A percentile compares a stretch with the other conserved stretches of the same genome.
Evolutionary conservation across 441 rosid species (phyloP).

Genomic region (Flueggea neowawraea): DNA sequence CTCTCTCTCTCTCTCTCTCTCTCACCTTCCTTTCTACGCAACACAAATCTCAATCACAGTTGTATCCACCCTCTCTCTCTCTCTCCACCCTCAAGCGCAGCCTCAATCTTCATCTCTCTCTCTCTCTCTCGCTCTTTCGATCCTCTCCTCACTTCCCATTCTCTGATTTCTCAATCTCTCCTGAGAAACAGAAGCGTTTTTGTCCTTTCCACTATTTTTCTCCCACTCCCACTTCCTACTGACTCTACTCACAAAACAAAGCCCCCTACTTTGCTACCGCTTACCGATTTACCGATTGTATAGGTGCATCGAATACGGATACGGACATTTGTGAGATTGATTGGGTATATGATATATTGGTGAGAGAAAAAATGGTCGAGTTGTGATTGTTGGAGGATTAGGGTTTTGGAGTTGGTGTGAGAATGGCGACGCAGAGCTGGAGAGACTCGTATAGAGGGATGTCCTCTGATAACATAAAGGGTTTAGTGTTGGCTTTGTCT

Average conservation of each 20-base stretch:
- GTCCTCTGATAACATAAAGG: slow-evolving; percentile 54
- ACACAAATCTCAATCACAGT: slow-evolving; percentile 17
- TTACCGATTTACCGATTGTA: no score
- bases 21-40: slow-evolving; percentile 7
- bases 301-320: no score
- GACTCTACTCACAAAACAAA: no score
- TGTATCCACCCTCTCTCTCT: slow-evolving; percentile 13
- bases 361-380: not conserved
- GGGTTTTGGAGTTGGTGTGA: not conserved
- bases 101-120: slow-evolving; percentile 2
- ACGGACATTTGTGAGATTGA: no score
- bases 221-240: no score
- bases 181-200: not conserved
- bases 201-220: no score
- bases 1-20: not conserved
- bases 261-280: no score
- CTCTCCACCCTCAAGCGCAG: slow-evolving; percentile 14
- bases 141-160: not conserved
- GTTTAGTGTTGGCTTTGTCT: slow-evolving; percentile 45
- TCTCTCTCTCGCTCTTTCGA: not conserved
- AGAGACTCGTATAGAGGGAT: slow-evolving; percentile 41
- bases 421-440: slow-evolving; percentile 23
- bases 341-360: no score
- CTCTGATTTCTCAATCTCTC: slow-evolving; percentile 10
- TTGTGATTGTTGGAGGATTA: not conserved